Evolutionary conservation across 2,329 filamentous ascomycete genomes (phyloP), one percentile per base, ranked within the genome.

Genomic region (Cladophialophora yegresii): DNA sequence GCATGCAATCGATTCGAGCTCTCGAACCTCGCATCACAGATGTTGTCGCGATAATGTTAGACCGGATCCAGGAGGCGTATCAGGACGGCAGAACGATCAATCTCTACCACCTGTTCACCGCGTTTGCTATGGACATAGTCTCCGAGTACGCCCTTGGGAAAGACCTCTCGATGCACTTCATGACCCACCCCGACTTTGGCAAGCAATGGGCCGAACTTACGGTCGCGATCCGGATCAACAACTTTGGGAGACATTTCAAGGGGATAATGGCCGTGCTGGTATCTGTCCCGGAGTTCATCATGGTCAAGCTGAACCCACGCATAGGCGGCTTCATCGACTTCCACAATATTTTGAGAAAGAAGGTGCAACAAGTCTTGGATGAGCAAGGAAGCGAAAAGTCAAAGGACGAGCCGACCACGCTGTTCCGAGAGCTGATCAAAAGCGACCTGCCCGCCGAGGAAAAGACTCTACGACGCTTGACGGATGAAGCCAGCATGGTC

Each of bases 391-490:
- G 50, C 28, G 23, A 62, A 56, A 62, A 4, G 40, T n/a, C 22
- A 13, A 56, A 20, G 23, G 54, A 28, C 54, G 43, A 1, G 12
- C 51, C 33, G 28, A 69, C 70, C 36, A 68, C 64, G 9, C 63
- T 78, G 55, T 75, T 77, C 61, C 70, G 74, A 16, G 72, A 74
- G 26, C 62, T 77, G 0, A 64, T 73, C 2, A 59, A 69, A 40
- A 72, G 71, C 57, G 65, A 72, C 57, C 69, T 77, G 6, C 73
- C 74, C 6, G 61, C 69, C 4, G 54, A 63, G 6, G 74, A 76
- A 60, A 80, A 80, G 64, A 71, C 74, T 0, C 71, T 71, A 5
- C 60, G 69, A 8, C 70, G 75, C 4, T 60, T 78, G 23, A 69
- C 66, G 20, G 73, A 75, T 28, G 76, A 78, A 47, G 72, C 71